A percentile compares a stretch with the other conserved stretches of the same genome.
These are phyloP conservation scores for Ascochyta fabae DNA, from an alignment of 2,329 filamentous ascomycete genomes.

Conservation along the genomic window DNA sequence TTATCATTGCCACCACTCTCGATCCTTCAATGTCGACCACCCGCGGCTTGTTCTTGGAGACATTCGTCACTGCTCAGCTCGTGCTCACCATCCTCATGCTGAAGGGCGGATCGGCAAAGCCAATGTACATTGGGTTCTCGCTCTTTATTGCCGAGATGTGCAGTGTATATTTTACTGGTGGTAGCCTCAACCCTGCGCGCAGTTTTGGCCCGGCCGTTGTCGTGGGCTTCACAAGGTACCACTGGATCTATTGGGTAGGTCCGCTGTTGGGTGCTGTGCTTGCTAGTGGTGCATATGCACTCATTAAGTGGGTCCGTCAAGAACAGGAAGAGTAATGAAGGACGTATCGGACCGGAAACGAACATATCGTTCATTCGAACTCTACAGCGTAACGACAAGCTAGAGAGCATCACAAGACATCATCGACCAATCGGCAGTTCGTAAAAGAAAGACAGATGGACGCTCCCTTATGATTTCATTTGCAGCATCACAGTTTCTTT, in stretches of 20 bases:
- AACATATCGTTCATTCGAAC: neutral
- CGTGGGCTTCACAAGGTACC: constrained; percentile 46
- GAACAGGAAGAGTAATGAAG: constrained; percentile 6
- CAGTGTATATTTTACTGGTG: constrained; percentile 55
- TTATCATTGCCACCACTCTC: constrained; percentile 34
- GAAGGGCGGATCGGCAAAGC: constrained; percentile 67
- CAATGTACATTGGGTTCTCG: constrained; percentile 72
- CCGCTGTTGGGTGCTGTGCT: constrained; percentile 51
- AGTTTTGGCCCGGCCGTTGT: constrained; percentile 55
- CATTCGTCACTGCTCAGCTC: constrained; percentile 45
- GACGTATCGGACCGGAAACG: neutral
- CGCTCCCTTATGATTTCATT: constrained; percentile 1
- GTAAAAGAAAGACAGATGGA: neutral
- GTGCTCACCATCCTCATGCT: constrained; percentile 59
- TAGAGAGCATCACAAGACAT: neutral
- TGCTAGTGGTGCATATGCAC: constrained; percentile 55
- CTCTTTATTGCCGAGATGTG: constrained; percentile 67
- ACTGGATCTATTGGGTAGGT: constrained; percentile 55
- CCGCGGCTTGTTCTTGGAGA: constrained; percentile 38
- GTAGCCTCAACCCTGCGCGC: constrained; percentile 56
- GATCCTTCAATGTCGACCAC: constrained; percentile 30
- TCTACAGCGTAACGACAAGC: neutral
- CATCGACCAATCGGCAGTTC: neutral
- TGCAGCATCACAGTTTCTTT: constrained; percentile 6
- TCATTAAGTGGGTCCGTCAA: constrained; percentile 44